Conservation (phyloP, 108 stramenopile species). For the Parietichytrium sp. region DNA sequence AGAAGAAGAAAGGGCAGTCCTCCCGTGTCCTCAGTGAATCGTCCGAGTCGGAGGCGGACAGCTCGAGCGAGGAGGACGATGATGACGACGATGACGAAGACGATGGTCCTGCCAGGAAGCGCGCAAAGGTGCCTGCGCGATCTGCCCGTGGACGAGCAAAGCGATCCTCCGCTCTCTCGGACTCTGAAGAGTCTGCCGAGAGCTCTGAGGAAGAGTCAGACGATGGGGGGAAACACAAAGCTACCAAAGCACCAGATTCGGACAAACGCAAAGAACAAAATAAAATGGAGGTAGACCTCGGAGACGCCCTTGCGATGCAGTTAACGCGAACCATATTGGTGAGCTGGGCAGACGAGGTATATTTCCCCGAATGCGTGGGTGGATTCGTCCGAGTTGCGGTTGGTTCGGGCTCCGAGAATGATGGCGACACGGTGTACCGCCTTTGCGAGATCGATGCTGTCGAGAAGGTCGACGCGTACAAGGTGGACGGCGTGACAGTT, state of each 20-base stretch:
- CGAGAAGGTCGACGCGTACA: neutral
- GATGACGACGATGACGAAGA: neutral
- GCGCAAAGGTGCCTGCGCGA: neutral
- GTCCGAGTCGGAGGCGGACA: neutral
- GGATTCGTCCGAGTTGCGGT: slow-evolving; percentile 5
- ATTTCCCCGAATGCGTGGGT: neutral
- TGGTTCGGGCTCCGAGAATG: neutral
- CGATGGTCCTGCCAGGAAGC: neutral
- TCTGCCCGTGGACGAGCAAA: neutral
- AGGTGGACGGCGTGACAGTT: neutral
- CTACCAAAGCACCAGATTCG: neutral
- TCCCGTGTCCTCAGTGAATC: neutral
- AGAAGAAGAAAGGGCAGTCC: slow-evolving; percentile 25
- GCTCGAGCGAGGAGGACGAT: neutral
- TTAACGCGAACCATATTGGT: neutral
- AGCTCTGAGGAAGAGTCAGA: neutral
- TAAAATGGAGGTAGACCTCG: neutral
- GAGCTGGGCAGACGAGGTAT: neutral
- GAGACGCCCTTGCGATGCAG: neutral
- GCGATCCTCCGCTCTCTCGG: neutral
- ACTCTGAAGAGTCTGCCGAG: neutral
- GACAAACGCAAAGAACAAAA: neutral
- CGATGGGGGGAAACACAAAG: neutral
- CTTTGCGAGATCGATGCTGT: neutral
- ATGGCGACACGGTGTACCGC: neutral